These are phyloP conservation scores for Tinospora cordifolia DNA, from an alignment of 164 flowering plant species.

Conservation along the genomic window DNA sequence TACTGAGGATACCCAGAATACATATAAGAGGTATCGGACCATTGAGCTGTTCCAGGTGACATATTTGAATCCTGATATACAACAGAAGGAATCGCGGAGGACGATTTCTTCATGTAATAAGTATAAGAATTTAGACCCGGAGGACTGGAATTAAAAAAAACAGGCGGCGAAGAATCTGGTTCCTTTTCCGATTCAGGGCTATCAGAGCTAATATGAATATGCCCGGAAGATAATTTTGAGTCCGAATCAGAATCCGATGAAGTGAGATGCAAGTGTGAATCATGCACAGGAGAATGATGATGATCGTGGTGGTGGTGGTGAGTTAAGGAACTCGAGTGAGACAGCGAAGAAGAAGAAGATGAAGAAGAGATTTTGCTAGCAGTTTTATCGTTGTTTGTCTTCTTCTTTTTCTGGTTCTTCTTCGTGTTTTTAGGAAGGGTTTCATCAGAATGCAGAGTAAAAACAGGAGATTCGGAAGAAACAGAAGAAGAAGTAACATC, in stretches of 20 bases:
- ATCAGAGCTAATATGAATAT: constrained; percentile 18
- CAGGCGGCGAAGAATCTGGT: constrained; percentile 7
- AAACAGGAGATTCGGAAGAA: constrained; percentile 51
- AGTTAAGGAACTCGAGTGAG: constrained; percentile 25
- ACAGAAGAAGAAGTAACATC: constrained; percentile 22
- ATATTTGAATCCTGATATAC: constrained; percentile 35
- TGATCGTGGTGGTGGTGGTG: constrained; percentile 11
- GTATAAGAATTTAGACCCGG: constrained; percentile 19
- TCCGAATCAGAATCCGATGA: constrained; percentile 9
- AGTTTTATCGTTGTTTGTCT: constrained; percentile 1
- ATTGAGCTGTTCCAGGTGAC: constrained; percentile 15
- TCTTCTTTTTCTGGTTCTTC: constrained; percentile 25
- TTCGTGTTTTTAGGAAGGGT: neutral
- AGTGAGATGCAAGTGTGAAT: constrained; percentile 41
- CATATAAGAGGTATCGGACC: constrained; percentile 25
- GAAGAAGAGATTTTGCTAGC: constrained; percentile 23
- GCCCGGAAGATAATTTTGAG: constrained; percentile 22
- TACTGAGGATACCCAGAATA: constrained; percentile 30
- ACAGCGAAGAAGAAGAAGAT: constrained; percentile 35
- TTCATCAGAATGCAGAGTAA: constrained; percentile 57
- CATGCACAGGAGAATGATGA: constrained; percentile 15
- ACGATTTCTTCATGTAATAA: constrained; percentile 57
- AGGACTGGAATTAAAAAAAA: constrained; percentile 1
- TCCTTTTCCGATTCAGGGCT: neutral
- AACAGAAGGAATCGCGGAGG: constrained; percentile 37